Evolutionary conservation across 495 filamentous ascomycete genomes (phyloP).

Genomic region (Penicillium argentinense): DNA sequence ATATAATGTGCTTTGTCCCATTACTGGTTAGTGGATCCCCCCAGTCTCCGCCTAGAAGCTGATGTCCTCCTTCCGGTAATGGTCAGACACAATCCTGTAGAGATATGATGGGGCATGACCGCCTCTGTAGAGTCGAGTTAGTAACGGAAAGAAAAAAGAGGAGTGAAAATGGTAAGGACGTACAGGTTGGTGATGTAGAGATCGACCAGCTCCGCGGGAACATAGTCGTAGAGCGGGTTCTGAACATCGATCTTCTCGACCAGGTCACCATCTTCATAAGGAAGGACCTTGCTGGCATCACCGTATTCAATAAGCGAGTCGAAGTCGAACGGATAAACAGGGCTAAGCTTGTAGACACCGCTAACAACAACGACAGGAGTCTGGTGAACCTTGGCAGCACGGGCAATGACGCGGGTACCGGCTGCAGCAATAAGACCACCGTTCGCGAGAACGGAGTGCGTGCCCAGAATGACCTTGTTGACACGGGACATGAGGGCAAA

Average conservation of each 20-base stretch:
- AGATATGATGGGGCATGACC: conserved; percentile 80
- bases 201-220: conserved; percentile 77
- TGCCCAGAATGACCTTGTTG: conserved; percentile 89
- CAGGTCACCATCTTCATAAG: conserved; percentile 70
- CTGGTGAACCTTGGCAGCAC: conserved; percentile 74
- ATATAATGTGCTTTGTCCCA: no score
- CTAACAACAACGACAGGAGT: conserved; percentile 82
- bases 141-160: conserved; percentile 6
- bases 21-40: no score
- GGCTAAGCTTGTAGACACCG: conserved; percentile 88
- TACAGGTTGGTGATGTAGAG: conserved; percentile 93
- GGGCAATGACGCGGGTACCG: conserved; percentile 74
- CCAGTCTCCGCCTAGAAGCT: conserved; percentile 48
- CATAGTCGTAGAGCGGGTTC: conserved; percentile 80
- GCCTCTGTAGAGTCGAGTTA: conserved; percentile 53
- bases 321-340: conserved; percentile 78
- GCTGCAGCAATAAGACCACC: conserved; percentile 79
- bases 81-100: conserved; percentile 77
- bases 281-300: conserved; percentile 68
- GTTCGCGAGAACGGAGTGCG: conserved; percentile 82
- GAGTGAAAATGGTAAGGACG: conserved; percentile 34
- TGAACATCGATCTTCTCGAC: conserved; percentile 75
- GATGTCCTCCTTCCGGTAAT: conserved; percentile 82
- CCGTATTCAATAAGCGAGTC: conserved; percentile 79
- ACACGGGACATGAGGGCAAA: conserved; percentile 91